Evolutionary conservation across 1,284 basidiomycete species (phyloP).

Genomic region (Cryptococcus sp.): DNA sequence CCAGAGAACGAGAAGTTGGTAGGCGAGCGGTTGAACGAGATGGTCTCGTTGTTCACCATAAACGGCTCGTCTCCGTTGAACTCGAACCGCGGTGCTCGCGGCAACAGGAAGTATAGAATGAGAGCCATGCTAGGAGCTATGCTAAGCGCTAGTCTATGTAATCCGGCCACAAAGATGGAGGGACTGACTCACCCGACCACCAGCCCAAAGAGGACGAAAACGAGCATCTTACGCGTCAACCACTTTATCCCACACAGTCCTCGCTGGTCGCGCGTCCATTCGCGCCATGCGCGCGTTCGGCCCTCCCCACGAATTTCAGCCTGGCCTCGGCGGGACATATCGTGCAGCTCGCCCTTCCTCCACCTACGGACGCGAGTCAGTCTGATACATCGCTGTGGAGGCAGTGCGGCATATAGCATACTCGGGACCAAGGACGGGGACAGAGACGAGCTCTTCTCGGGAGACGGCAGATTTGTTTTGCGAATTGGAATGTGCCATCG

Average conservation of each 20-base stretch:
- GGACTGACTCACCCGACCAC: slow-evolving; percentile 58
- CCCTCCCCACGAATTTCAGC: slow-evolving; percentile 60
- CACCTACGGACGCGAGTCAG: slow-evolving; percentile 52
- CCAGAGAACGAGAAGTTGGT: slow-evolving; percentile 84
- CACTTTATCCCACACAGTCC: slow-evolving; percentile 68
- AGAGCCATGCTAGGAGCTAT: slow-evolving; percentile 68
- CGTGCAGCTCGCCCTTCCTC: slow-evolving; percentile 68
- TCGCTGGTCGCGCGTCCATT: slow-evolving; percentile 67
- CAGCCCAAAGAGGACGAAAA: slow-evolving; percentile 63
- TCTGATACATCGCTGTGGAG: background rate
- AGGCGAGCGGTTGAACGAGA: slow-evolving; percentile 63
- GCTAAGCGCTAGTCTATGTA: no score
- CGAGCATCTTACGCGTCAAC: slow-evolving; percentile 66
- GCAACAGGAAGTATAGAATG: slow-evolving; percentile 69
- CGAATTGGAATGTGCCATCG: slow-evolving; percentile 35
- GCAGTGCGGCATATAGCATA: slow-evolving; percentile 36
- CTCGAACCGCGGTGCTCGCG: slow-evolving; percentile 68
- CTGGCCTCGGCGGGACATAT: slow-evolving; percentile 67
- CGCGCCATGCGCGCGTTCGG: slow-evolving; percentile 59
- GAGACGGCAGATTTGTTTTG: slow-evolving; percentile 50
- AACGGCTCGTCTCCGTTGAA: slow-evolving; percentile 63
- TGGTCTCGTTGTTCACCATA: slow-evolving; percentile 57
- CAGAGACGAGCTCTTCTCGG: slow-evolving; percentile 75
- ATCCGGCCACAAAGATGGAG: no score
- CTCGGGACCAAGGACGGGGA: slow-evolving; percentile 79